Conservation (phyloP, 495 filamentous ascomycete genomes). For the Evernia prunastri region DNA sequence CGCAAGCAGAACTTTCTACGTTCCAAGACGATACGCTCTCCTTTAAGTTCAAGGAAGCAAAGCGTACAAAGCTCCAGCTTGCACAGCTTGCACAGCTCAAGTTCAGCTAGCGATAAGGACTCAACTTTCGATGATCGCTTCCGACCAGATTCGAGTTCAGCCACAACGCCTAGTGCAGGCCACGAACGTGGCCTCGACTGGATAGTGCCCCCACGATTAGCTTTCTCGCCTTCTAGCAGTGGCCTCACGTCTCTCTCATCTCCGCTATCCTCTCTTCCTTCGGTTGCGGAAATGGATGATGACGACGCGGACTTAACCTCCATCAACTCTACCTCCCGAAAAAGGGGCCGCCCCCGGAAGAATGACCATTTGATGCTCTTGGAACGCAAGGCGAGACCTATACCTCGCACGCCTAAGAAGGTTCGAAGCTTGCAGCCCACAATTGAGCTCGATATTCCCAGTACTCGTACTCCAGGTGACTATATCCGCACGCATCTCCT, state of each 20-base stretch:
- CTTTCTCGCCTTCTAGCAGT: slow-evolving; percentile 10
- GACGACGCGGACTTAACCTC: slow-evolving; percentile 6
- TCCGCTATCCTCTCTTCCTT: slow-evolving; percentile 13
- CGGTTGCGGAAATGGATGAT: slow-evolving; percentile 16
- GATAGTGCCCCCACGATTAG: not conserved
- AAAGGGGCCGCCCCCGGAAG: slow-evolving; percentile 11
- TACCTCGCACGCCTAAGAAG: slow-evolving; percentile 16
- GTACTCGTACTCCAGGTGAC: slow-evolving; percentile 60
- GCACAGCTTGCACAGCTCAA: slow-evolving; percentile 9
- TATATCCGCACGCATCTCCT: slow-evolving; percentile 68
- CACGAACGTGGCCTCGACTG: slow-evolving; percentile 8
- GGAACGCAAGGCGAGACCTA: not conserved
- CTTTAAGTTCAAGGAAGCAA: slow-evolving; percentile 6
- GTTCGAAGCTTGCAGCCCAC: slow-evolving; percentile 36
- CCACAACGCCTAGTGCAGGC: slow-evolving; percentile 16
- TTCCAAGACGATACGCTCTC: slow-evolving; percentile 5
- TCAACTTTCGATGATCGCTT: slow-evolving; percentile 16
- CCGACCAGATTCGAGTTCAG: slow-evolving; percentile 9
- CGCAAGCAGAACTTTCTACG: slow-evolving; percentile 12
- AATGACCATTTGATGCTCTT: slow-evolving; percentile 9
- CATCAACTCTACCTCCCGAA: not conserved
- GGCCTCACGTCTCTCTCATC: slow-evolving; percentile 17
- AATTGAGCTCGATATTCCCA: slow-evolving; percentile 38
- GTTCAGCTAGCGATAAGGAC: slow-evolving; percentile 8
- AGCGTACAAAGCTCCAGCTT: slow-evolving; percentile 12